phyloP scores from a whole-genome alignment of 2,329 filamentous ascomycete species.

The Chalaropsis ovoidea region DNA sequence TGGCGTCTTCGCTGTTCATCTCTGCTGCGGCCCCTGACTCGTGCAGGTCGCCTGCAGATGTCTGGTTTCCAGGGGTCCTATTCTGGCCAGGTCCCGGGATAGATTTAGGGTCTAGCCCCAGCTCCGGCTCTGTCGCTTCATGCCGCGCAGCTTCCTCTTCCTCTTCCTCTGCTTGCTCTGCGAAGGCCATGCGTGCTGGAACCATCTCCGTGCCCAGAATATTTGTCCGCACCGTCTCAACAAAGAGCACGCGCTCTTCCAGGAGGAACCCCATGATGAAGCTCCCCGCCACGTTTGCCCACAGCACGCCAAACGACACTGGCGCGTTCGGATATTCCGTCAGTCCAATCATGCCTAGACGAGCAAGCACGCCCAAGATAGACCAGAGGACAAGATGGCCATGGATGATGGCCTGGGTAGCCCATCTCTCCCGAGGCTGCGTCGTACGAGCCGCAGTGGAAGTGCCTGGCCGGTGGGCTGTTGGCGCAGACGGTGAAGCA shows the following conservation, averaged over 20 bases:
- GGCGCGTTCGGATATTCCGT: conserved; percentile 72
- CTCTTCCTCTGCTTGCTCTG: background rate
- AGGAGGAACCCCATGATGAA: conserved; percentile 75
- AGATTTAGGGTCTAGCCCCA: background rate
- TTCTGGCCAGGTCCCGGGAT: background rate
- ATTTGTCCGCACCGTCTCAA: conserved; percentile 28
- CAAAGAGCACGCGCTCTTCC: conserved; percentile 69
- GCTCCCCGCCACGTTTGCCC: conserved; percentile 79
- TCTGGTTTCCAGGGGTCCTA: background rate
- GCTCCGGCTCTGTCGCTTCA: conserved; percentile 12
- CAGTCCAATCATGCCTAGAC: conserved; percentile 68
- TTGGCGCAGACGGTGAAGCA: background rate
- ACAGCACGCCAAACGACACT: conserved; percentile 62
- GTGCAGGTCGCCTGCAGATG: background rate
- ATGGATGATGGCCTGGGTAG: conserved; percentile 52
- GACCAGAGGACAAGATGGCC: conserved; percentile 81
- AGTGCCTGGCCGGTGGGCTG: background rate
- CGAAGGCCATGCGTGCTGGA: background rate
- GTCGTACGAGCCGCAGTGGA: background rate
- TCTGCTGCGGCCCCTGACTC: background rate
- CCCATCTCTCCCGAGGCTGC: background rate
- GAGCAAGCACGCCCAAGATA: conserved; percentile 70
- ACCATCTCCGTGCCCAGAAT: background rate
- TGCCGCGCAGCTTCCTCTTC: background rate
- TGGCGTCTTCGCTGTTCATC: background rate